phyloP scores from a whole-genome alignment of 2,329 filamentous ascomycete species.

The Scortechinia acanthostroma region DNA sequence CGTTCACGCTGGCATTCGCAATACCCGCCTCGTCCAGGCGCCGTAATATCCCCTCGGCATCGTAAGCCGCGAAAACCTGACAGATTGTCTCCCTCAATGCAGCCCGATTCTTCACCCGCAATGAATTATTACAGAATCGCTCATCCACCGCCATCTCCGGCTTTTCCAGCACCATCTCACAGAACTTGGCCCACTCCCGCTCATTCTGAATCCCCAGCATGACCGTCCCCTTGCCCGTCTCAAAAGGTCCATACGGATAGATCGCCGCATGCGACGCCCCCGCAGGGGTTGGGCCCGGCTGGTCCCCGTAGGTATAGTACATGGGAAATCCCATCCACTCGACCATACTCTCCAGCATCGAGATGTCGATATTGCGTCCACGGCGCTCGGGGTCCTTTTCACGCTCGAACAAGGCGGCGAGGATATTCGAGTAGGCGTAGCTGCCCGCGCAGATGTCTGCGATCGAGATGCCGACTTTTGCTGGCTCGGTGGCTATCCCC shows the following conservation, averaged over 20 bases:
- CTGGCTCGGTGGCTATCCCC: constrained; percentile 29
- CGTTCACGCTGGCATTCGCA: constrained; percentile 45
- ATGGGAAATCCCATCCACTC: constrained; percentile 52
- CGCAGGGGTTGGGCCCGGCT: constrained; percentile 28
- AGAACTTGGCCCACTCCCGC: constrained; percentile 42
- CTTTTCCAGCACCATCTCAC: constrained; percentile 31
- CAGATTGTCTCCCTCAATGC: constrained; percentile 35
- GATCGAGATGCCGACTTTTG: constrained; percentile 44
- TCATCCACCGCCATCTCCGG: constrained; percentile 30
- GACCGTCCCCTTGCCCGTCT: constrained; percentile 35
- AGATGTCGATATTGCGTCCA: constrained; percentile 42
- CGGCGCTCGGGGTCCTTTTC: constrained; percentile 28
- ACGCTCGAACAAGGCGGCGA: constrained; percentile 38
- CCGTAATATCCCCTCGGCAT: constrained; percentile 27
- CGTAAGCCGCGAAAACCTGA: constrained; percentile 25
- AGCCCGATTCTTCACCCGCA: constrained; percentile 34
- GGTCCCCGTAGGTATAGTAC: constrained; percentile 40
- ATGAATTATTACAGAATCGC: constrained; percentile 36
- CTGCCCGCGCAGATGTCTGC: constrained; percentile 44
- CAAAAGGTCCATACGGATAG: constrained; percentile 48
- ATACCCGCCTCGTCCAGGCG: constrained; percentile 37
- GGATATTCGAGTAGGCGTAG: constrained; percentile 40
- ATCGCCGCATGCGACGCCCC: constrained; percentile 45
- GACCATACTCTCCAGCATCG: constrained; percentile 48
- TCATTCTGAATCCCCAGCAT: constrained; percentile 53